Conservation (phyloP, 2,329 filamentous ascomycete species). For the Fusarium buxicola region DNA sequence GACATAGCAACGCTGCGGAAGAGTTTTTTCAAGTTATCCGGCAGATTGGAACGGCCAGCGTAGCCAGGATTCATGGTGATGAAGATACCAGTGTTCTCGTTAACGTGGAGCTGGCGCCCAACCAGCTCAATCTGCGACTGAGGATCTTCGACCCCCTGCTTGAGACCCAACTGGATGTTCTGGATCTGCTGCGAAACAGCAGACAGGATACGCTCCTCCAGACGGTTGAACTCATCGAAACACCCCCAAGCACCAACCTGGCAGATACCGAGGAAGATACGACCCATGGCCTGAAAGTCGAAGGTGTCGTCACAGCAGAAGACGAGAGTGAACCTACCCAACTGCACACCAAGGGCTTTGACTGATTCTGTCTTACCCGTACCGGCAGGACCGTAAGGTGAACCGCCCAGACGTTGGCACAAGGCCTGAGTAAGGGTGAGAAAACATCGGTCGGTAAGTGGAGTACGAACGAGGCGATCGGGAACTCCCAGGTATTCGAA, state of each 20-base stretch:
- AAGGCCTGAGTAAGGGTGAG: slow-evolving; percentile 96
- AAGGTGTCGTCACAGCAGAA: slow-evolving; percentile 99
- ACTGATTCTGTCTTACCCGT: slow-evolving; percentile 99
- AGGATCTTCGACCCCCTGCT: slow-evolving; percentile 83
- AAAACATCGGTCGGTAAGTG: slow-evolving; percentile 98
- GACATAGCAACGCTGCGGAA: slow-evolving; percentile 99
- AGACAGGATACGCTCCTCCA: slow-evolving; percentile 97
- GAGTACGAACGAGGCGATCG: slow-evolving; percentile 94
- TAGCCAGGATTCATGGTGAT: slow-evolving; percentile 99
- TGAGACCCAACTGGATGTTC: slow-evolving; percentile 96
- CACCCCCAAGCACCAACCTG: slow-evolving; percentile 99
- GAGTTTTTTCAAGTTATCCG: slow-evolving; percentile 98
- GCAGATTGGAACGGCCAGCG: slow-evolving; percentile 95
- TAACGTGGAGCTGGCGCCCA: slow-evolving; percentile 89
- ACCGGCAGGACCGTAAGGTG: slow-evolving; percentile 95
- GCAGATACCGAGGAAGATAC: slow-evolving; percentile 98
- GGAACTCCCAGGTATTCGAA: slow-evolving; percentile 98
- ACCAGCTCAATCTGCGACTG: slow-evolving; percentile 94
- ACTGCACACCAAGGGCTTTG: slow-evolving; percentile 94
- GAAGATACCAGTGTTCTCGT: slow-evolving; percentile 96
- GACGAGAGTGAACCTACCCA: slow-evolving; percentile 96
- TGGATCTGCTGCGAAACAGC: slow-evolving; percentile 99
- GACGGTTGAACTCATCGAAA: slow-evolving; percentile 99
- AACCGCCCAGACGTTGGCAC: slow-evolving; percentile 94
- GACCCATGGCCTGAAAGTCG: slow-evolving; percentile 99